Evolutionary conservation across 441 rosid genomes (phyloP), one percentile per base, ranked within the genome.

Genomic region (Omphalea diandra): DNA sequence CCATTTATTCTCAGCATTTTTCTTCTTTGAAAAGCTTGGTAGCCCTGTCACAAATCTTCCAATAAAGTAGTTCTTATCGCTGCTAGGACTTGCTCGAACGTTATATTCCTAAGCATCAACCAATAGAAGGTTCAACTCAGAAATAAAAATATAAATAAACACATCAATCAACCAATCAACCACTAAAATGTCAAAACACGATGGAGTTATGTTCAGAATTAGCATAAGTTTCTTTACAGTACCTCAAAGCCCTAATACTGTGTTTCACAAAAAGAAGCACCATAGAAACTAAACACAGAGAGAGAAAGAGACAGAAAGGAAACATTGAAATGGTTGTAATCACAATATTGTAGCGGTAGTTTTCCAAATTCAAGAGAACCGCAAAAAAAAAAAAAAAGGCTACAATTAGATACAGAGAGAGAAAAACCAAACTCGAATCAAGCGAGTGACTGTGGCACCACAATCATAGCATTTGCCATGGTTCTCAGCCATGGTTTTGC

Each of bases 1-100:
- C 99, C 99, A 92, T 77, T 83, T 90, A 73, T 92, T 92, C 79
- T 95, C 99, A 3, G 94, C 83, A 54, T 69, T 85, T 73, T 89
- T 92, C 86, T 89, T 92, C 84, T 84, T 90, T 0, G 88, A 86
- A 75, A 93, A 95, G 77, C 82, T 85, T 0, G 99, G 99, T 27
- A 93, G 80, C 40, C 99, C 99, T 26, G 77, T 76, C 71, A 85
- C 85, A 70, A 95, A 95, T 73, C 99, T 89, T 61, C 97, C 97
- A 33, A 93, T 92, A 73, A 90, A 95, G 85, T 85, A 95, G 77
- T 85, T 85, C 87, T 88, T 95, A 53, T 95, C 98, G 18, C 66
- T 82, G 31, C 86, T 70, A 50, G 90, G 44, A 41, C 85, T 76
- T 18, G 95, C 83, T 58, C 96, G 83, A n/a, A 95, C 99, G 56